phyloP scores from a whole-genome alignment of 176 grass and related monocot genomes.

The Oryza coarctata region DNA sequence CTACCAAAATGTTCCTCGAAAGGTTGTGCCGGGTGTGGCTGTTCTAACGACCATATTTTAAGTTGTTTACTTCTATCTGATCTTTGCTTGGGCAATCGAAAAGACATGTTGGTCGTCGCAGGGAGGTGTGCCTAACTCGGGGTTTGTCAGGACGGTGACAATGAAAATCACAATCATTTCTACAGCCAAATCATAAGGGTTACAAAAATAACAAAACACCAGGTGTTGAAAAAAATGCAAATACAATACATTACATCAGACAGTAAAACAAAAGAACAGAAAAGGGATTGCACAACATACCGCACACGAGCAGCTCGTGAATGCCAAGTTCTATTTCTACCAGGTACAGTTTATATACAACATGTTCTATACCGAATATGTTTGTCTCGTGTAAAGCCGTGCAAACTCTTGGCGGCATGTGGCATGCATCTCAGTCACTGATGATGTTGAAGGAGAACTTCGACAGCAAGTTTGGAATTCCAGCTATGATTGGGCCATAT shows the following conservation, averaged over 20 bases:
- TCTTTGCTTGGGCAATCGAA: neutral
- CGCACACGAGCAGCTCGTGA: too few species aligned
- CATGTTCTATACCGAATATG: neutral
- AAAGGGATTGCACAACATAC: neutral
- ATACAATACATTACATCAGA: neutral
- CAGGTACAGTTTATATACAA: neutral
- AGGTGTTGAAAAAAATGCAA: neutral
- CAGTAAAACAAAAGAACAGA: neutral
- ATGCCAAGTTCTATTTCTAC: neutral
- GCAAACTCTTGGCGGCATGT: too few species aligned
- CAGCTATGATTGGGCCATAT: constrained; percentile 59
- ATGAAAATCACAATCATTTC: neutral
- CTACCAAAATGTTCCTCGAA: neutral
- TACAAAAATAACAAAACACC: neutral
- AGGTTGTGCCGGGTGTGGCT: neutral
- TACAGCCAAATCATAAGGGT: neutral
- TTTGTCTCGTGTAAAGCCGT: neutral
- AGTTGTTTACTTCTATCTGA: neutral
- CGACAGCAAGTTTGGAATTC: constrained; percentile 51
- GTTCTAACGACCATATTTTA: neutral
- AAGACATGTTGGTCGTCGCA: neutral
- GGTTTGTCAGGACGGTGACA: neutral
- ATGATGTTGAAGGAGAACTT: constrained; percentile 59
- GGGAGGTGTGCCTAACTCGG: neutral
- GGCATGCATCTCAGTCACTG: constrained; percentile 8